phyloP scores from a whole-genome alignment of 73 alveolate species.

The Paraurostyla sp. region DNA sequence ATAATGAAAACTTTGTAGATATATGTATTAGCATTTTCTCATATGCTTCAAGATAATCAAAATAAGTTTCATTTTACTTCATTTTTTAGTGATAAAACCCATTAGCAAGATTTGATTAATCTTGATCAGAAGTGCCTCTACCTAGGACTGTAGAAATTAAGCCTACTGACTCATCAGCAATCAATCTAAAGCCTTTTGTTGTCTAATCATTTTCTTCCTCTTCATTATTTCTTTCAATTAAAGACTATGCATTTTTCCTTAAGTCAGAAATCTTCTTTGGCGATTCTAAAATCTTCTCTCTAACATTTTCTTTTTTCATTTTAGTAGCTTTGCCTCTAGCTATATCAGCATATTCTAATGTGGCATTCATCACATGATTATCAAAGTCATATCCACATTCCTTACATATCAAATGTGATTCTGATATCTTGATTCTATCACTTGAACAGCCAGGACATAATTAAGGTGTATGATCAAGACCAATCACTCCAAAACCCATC shows the following conservation, averaged over 20 bases:
- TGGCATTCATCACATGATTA: background rate
- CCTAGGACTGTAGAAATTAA: background rate
- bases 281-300: background rate
- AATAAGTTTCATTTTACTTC: background rate
- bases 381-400: background rate
- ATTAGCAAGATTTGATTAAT: background rate
- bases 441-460: background rate
- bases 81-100: background rate
- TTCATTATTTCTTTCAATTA: background rate
- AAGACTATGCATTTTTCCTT: background rate
- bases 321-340: background rate
- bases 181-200: background rate
- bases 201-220: background rate
- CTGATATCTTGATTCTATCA: background rate
- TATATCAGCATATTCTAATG: background rate
- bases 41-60: constrained; percentile 10
- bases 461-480: background rate
- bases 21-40: background rate
- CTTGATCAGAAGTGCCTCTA: background rate
- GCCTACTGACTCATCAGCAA: background rate
- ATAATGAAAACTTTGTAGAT: background rate
- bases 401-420: background rate
- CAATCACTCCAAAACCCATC: background rate
- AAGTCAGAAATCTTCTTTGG: constrained; percentile 24
- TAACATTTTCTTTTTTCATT: constrained; percentile 45